Percentiles rank a stretch among this genome's conserved stretches.
phyloP scores from a whole-genome alignment of 805 yeast species.

The Hanseniaspora lindneri region DNA sequence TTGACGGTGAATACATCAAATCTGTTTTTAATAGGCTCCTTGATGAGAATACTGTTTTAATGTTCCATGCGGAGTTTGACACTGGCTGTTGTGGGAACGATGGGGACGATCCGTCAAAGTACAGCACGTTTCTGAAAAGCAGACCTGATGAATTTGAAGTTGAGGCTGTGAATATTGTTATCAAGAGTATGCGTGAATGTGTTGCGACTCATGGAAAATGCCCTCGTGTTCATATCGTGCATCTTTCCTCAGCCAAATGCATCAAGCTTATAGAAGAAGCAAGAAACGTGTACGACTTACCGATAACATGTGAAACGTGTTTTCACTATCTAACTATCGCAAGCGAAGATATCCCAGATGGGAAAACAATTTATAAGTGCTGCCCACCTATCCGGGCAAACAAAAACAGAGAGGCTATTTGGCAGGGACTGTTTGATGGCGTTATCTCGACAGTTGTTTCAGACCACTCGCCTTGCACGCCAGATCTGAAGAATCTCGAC shows the following conservation, averaged over 20 bases:
- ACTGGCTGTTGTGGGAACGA: conserved; percentile 27
- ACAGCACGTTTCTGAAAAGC: conserved; percentile 64
- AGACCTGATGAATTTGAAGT: conserved; percentile 84
- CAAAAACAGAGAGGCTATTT: conserved; percentile 55
- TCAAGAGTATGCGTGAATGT: conserved; percentile 43
- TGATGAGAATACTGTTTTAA: conserved; percentile 49
- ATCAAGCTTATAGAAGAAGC: conserved; percentile 63
- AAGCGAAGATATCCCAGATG: conserved; percentile 66
- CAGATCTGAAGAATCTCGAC: conserved; percentile 69
- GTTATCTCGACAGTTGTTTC: conserved; percentile 77
- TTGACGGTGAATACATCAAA: conserved; percentile 50
- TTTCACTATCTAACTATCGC: conserved; percentile 75
- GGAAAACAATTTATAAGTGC: conserved; percentile 78
- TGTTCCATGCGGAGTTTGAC: conserved; percentile 92
- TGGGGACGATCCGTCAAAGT: conserved; percentile 51
- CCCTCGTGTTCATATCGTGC: conserved; percentile 80
- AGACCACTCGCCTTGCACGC: conserved; percentile 94
- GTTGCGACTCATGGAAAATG: conserved; percentile 26
- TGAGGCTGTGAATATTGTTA: conserved; percentile 65
- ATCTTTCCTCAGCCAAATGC: conserved; percentile 75
- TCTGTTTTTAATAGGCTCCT: conserved; percentile 41
- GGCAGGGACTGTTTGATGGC: conserved; percentile 62
- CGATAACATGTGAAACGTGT: conserved; percentile 82
- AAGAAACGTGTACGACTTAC: conserved; percentile 39
- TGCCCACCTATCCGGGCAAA: conserved; percentile 88